Evolutionary conservation across 805 yeast genomes (phyloP), one percentile per base, ranked within the genome.

Genomic region (Metschnikowia aberdeeniae): DNA sequence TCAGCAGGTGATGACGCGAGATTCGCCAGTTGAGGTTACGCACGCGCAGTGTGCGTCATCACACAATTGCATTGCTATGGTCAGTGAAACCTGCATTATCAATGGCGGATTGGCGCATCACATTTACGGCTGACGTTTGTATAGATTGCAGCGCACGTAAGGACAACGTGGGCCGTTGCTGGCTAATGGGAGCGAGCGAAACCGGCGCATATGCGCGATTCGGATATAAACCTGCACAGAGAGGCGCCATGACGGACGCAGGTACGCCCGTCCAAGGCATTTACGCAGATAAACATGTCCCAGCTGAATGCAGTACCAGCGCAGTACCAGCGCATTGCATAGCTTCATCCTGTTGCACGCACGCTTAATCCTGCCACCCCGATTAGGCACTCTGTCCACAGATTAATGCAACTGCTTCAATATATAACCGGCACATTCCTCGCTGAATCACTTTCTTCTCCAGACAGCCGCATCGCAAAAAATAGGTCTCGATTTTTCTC

Each of bases 311-410:
- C 30, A 28, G 40, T 37, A 22, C 26, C 26, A 22, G 26, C 24
- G 40, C n/a, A n/a, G n/a, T n/a, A n/a, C n/a, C n/a, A n/a, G n/a
- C n/a, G n/a, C 40, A 37, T 37, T 37, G 40, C 40, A 37, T 37
- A 30, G 20, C 40, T 30, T 30, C 13, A 37, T 20, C 13, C 34
- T 26, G 26, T 29, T 34, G 40, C 34, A 37, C 40, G 12, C 20
- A 29, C 40, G 40, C 40, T 29, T 37, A 37, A 37, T 37, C 40
- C 40, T 37, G 40, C 40, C 40, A 37, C 34, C 34, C 28, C 33
- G 30, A 29, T n/a, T 17, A 9, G 32, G 26, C 40, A 22, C 13
- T 5, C 10, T 28, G 28, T 20, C 11, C n/a, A 19, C 40, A 20
- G 40, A 37, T 22, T 37, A 19, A 12, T 20, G 34, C 28, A 24